Base-by-base conservation (phyloP, 225 moss, liverwort and hornwort species). In the Sphagnum tenellum region DNA sequence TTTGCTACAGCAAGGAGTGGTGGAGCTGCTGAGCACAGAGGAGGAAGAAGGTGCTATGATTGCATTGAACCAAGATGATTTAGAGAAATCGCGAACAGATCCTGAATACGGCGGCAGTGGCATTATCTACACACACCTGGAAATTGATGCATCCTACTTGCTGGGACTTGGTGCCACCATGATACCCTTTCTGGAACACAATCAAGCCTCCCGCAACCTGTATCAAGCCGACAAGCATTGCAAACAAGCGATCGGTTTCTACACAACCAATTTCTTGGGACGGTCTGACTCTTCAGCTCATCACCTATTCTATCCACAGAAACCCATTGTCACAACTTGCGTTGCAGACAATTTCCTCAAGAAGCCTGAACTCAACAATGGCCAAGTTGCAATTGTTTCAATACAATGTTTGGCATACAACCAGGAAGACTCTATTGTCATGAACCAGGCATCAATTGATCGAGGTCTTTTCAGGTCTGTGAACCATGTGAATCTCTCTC, bases 391-490 rank as follows among this genome's bases (percentile, higher is more conserved):
- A 8, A 82, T 98, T 66, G 87, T 98, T 13, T 93, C 93, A 12
- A 75, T 98, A 65, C 73, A 90, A 5, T 79, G 78, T 69, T 98
- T 89, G 12, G 90, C 88, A 0, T 98, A 87, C 78, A 98, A 98
- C 65, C 98, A 98, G 67, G 98, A 98, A 57, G 98, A 98, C 12
- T 93, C 93, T 6, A 87, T 98, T 11, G 89, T 98, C 49, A 93
- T 98, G 98, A 82, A 98, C 80, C 90, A 90, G 74, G 90, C 98
- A 68, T 87, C 93, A 47, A 74, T 98, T 58, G 90, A 98, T 74
- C 79, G 98, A 73, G 98, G 98, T n/a, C 87, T 98, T 71, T 98
- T 98, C 77, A 90, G 98, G 84, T 85, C 44, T 46, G 64, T 67
- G 45, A 9, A 52, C 29, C 29, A 29, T 29, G 29, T 29, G 29